phyloP scores from a whole-genome alignment of 345 rosid genomes.

The Chamaenerion angustifolium region DNA sequence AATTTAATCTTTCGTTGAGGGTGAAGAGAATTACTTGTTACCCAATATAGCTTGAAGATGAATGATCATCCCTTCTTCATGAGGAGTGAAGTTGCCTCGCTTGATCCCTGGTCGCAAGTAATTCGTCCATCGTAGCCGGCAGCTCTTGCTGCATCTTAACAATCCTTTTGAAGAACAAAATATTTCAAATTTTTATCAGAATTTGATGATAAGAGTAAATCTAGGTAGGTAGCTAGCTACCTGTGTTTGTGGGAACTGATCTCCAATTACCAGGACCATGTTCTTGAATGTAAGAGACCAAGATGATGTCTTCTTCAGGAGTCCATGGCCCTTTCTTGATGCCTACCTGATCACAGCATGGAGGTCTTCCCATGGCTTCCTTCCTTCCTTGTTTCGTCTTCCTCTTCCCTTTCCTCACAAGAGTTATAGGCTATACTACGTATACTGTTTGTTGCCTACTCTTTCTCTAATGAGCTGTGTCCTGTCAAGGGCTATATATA shows the following conservation, averaged over 20 bases:
- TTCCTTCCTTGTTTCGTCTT: too few relatives aligned
- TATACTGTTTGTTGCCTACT: neutral
- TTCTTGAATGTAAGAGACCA: constrained; percentile 86
- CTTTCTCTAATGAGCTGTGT: too few relatives aligned
- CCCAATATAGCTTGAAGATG: constrained; percentile 98
- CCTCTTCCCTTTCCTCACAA: too few relatives aligned
- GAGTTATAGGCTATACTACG: too few relatives aligned
- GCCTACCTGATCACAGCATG: constrained; percentile 77
- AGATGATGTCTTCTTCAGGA: constrained; percentile 88
- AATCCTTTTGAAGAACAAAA: constrained; percentile 27
- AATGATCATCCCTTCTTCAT: constrained; percentile 96
- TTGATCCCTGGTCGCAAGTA: constrained; percentile 94
- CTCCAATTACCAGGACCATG: constrained; percentile 98
- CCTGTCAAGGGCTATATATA: too few relatives aligned
- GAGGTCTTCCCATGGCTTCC: constrained; percentile 76
- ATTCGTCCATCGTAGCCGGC: constrained; percentile 98
- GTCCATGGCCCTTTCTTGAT: constrained; percentile 99
- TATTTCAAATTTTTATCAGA: neutral
- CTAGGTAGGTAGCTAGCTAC: constrained; percentile 14
- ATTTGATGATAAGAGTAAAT: too few relatives aligned
- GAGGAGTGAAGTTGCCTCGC: constrained; percentile 91
- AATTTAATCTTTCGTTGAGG: too few relatives aligned
- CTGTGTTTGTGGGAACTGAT: constrained; percentile 90
- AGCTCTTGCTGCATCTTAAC: constrained; percentile 92
- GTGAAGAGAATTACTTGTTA: constrained; percentile 65